Base-by-base conservation (phyloP, 1,284 basidiomycete species). In the Tylopilus sp. region DNA sequence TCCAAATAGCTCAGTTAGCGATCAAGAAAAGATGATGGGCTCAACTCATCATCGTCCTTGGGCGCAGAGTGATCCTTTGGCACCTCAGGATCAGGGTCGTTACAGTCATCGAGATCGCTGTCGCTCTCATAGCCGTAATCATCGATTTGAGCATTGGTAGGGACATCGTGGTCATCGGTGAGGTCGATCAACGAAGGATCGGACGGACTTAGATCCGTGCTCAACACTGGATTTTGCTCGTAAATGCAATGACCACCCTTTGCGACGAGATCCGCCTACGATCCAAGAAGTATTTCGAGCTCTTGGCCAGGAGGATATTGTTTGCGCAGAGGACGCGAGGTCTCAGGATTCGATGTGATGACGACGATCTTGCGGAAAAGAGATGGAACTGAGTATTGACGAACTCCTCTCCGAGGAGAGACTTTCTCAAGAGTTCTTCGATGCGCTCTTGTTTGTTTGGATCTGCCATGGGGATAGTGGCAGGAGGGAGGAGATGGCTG, bases 371-470 rank as follows among this genome's bases (percentile, higher is more conserved):
- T 41, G 68, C 37, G 1, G 77, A 75, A 52, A 78, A 76, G 3
- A 78, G 64, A 34, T 78, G 69, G 23, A 78, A 76, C 37, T 72
- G 75, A 1, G 75, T 77, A 29, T 78, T 74, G 52, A 75, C 23
- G 19, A 76, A 58, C 45, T 76, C 75, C 17, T 76, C 68, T 25
- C 75, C 75, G 10, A 75, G 59, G 23, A 76, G 67, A 1, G 73
- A 78, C 52, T 72, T 78, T 61, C 73, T 68, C 1, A 78, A 56
- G 50, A 78, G 68, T 2, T 69, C 74, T 33, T 72, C 68, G 6
- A 72, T 68, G 25, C 59, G 57, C 8, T 64, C 68, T 23, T 69
- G 59, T 25, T 69, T 68, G 12, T 10, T 29, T 7, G 64, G 16
- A 55, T 74, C 55, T 53, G 10, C 13, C 35, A 56, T 50, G 48